phyloP scores from a whole-genome alignment of 2,329 filamentous ascomycete species.

The Colletotrichum chlorophyti region DNA sequence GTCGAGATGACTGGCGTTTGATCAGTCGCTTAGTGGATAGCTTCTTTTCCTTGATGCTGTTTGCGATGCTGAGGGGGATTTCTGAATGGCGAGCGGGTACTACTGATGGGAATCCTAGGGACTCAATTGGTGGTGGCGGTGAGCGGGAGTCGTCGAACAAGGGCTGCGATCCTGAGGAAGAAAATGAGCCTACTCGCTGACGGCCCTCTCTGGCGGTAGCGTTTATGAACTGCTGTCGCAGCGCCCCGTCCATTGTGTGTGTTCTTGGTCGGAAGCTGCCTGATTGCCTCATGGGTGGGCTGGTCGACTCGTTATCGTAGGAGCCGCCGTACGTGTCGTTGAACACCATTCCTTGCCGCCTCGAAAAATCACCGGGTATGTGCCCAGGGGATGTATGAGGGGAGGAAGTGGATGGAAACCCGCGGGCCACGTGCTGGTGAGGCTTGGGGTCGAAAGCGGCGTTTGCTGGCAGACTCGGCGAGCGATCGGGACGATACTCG shows the following conservation, averaged over 20 bases:
- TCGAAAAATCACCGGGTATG: conserved; percentile 50
- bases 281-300: conserved; percentile 37
- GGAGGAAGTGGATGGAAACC: conserved; percentile 43
- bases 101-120: conserved; percentile 51
- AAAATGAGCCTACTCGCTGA: conserved; percentile 74
- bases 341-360: conserved; percentile 68
- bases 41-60: conserved; percentile 54
- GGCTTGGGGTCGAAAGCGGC: conserved; percentile 12
- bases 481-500: conserved; percentile 46
- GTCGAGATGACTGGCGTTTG: conserved; percentile 63
- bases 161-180: conserved; percentile 64
- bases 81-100: conserved; percentile 35
- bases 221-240: conserved; percentile 52
- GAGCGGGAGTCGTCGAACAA: conserved; percentile 56
- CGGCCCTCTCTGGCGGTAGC: conserved; percentile 56
- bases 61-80: conserved; percentile 29
- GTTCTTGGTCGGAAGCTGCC: conserved; percentile 58
- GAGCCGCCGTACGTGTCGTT: conserved; percentile 61
- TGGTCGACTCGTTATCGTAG: conserved; percentile 54
- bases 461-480: conserved; percentile 13
- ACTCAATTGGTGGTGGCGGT: conserved; percentile 48
- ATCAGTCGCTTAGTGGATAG: conserved; percentile 57
- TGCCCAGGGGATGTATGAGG: conserved; percentile 56
- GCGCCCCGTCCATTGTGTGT: conserved; percentile 63
- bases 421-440: conserved; percentile 35